Base-by-base conservation (phyloP, 345 rosid species). In the Heritiera littoralis region DNA sequence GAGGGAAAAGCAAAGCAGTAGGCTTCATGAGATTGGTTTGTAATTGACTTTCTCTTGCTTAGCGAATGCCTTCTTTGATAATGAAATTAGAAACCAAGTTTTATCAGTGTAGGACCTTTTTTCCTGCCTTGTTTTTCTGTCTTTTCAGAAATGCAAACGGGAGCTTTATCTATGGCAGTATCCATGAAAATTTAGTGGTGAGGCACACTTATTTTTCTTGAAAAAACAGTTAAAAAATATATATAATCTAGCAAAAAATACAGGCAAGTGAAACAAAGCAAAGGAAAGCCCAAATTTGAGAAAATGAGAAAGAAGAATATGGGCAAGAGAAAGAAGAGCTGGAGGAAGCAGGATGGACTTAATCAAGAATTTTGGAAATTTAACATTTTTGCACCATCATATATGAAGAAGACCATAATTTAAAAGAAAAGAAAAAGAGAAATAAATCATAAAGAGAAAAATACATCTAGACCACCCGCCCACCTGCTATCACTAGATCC, bases 21-120 rank as follows among this genome's bases (percentile, higher is more conserved):
- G 66, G 54, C 35, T 20, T n/a, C 59, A 20, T 63, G 45, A 60
- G 30, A 15, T 51, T 45, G 59, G 71, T 30, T 63, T 63, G 59
- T 46, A 17, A 61, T 60, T 35, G 59, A 51, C 23, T 51, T 51
- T 72, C 35, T 49, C 35, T 46, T 63, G 63, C 63, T 48, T 63
- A 23, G 48, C 11, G 30, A 64, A 7, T 76, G 60, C 49, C 32
- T 32, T 60, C 17, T 63, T 45, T 5, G 32, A 28, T 28, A 23
- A 5, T 61, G 56, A 61, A 61, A 61, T 43, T 51, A 7, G 15
- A 63, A 76, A 61, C 58, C 78, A 46, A 68, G 35, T 67, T 43
- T 23, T 35, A 14, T 43, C 11, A 17, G 49, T 66, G 6, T 66
- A 8, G 5, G 8, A 13, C 3, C 38, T 2, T 9, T 9, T 5